A percentile compares a stretch with the other conserved stretches of the same genome.
Evolutionary conservation across 1,284 basidiomycete species (phyloP).

Genomic region (Thecaphora frezii): DNA sequence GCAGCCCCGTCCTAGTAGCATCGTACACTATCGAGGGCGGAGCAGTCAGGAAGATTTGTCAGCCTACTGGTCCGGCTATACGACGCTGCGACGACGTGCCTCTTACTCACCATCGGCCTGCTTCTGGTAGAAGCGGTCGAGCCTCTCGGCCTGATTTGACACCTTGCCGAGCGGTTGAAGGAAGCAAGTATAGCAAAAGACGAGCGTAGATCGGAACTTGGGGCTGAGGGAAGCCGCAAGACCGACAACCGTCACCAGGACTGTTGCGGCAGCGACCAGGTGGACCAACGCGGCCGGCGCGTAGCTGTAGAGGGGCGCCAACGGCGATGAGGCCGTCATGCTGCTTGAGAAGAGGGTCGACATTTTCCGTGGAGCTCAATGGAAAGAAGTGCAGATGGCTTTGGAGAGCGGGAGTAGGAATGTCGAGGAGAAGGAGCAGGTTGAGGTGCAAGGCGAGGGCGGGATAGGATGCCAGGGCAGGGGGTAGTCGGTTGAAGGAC

Average conservation of each 20-base stretch:
- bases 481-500: too few relatives aligned
- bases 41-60: too few relatives aligned
- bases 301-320: slow-evolving; percentile 23
- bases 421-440: too few relatives aligned
- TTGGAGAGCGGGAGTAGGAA: too few relatives aligned
- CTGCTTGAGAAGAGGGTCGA: slow-evolving; percentile 10
- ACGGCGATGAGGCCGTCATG: slow-evolving; percentile 17
- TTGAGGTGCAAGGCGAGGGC: too few relatives aligned
- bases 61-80: too few relatives aligned
- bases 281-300: slow-evolving; percentile 20
- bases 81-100: neutral
- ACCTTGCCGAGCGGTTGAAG: slow-evolving; percentile 57
- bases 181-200: slow-evolving; percentile 58
- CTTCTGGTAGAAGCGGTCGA: slow-evolving; percentile 56
- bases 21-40: too few relatives aligned
- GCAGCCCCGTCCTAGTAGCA: slow-evolving; percentile 51
- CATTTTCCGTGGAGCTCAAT: slow-evolving; percentile 5
- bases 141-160: slow-evolving; percentile 52
- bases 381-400: neutral
- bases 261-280: slow-evolving; percentile 13
- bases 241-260: slow-evolving; percentile 17
- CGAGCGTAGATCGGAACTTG: slow-evolving; percentile 37
- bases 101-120: slow-evolving; percentile 49
- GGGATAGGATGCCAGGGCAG: too few relatives aligned
- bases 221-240: slow-evolving; percentile 29